Base-by-base conservation (phyloP, 1,284 basidiomycete species). In the Leccinum insigne region DNA sequence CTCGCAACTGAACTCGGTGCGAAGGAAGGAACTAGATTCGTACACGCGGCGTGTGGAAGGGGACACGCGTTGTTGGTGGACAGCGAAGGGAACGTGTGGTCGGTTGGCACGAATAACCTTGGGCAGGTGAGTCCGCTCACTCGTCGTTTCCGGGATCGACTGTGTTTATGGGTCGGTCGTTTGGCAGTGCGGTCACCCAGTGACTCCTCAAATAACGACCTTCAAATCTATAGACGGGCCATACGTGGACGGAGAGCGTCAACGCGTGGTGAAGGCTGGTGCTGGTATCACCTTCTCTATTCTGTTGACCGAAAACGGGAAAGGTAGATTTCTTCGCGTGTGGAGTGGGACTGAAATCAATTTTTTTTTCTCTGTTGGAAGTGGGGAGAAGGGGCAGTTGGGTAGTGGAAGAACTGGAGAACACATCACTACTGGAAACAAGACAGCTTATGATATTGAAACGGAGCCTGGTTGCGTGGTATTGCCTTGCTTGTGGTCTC, bases 401-500 rank as follows among this genome's bases (percentile, higher is more conserved):
- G 96, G 95, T 1, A 96, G 95, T 72, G 96, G 96, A 14, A 86
- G 87, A 64, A 95, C 94, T 0, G 94, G 95, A 18, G 94, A 96
- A 78, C 87, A 94, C 52, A 92, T 97, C 67, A 88, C 90, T 7
- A 91, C 91, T 3, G 93, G 89, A 44, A 93, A 93, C 70, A 94
- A 94, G 76, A 86, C 89, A 0, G 89, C 86, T 10, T 97, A 86
- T 72, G 94, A 95, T 75, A 85, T 92, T n/a, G 89, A 93, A 72
- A 79, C 82, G 18, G 85, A 89, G 13, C 93, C 95, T 26, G 80
- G 92, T 94, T 72, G 81, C 60, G 65, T 67, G 29, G 62, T 56
- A 64, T 60, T 57, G 18, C 58, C 42, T 62, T 63, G 49, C 14
- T 44, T 38, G 56, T 60, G 62, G n/a, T 3, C 67, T 59, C 66